These are phyloP conservation scores for Blastobotrys apis DNA, from an alignment of 1,139 yeast genomes.

Conservation along the genomic window DNA sequence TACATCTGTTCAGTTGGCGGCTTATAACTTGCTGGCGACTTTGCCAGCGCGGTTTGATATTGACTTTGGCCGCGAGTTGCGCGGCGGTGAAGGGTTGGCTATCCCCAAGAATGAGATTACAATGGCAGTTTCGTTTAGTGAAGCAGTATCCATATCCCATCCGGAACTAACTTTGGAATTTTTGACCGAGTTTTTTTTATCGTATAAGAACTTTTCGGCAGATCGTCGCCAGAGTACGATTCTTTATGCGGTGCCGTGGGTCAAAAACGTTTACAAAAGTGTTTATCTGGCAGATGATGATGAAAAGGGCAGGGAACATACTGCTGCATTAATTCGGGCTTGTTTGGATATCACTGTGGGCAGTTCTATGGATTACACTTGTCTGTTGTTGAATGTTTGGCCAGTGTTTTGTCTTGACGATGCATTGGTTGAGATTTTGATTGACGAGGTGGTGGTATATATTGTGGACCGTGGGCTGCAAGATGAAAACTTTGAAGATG, in stretches of 20 bases:
- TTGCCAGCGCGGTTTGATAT: slow-evolving; percentile 57
- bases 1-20: slow-evolving; percentile 57
- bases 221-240: slow-evolving; percentile 44
- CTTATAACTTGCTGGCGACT: slow-evolving; percentile 63
- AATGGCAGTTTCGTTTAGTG: slow-evolving; percentile 58
- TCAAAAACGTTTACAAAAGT: slow-evolving; percentile 58
- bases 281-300: slow-evolving; percentile 46
- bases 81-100: slow-evolving; percentile 58
- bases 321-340: slow-evolving; percentile 58
- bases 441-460: slow-evolving; percentile 64
- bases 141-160: slow-evolving; percentile 50
- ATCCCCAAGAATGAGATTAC: slow-evolving; percentile 69
- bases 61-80: slow-evolving; percentile 55
- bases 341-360: slow-evolving; percentile 55
- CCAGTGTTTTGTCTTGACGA: slow-evolving; percentile 59
- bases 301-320: slow-evolving; percentile 54
- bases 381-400: slow-evolving; percentile 67
- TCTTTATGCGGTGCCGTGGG: slow-evolving; percentile 69
- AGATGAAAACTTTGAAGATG: slow-evolving; percentile 45
- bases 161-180: slow-evolving; percentile 64
- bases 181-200: slow-evolving; percentile 56
- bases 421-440: slow-evolving; percentile 51
- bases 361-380: slow-evolving; percentile 40
- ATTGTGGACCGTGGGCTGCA: slow-evolving; percentile 74
- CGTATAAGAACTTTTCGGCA: slow-evolving; percentile 43